Evolutionary conservation across 1,284 basidiomycete species (phyloP).

Genomic region (Malassezia brasiliensis): DNA sequence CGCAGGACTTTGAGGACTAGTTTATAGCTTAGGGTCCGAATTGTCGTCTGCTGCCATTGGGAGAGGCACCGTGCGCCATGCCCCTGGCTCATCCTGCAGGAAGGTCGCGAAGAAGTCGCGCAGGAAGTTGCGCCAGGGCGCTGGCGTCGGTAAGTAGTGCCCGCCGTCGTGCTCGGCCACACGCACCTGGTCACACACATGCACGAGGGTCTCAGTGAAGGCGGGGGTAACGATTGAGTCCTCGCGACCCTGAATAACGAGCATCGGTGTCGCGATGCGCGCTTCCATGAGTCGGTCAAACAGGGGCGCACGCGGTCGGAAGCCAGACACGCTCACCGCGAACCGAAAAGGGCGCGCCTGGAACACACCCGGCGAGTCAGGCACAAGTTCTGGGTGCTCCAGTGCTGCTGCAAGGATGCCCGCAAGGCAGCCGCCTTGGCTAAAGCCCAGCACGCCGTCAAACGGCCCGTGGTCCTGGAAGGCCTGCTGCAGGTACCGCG

Average conservation of each 20-base stretch:
- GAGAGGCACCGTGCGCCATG: slow-evolving; percentile 5
- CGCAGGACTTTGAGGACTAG: slow-evolving; percentile 20
- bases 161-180: slow-evolving; percentile 44
- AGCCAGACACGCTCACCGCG: slow-evolving; percentile 39
- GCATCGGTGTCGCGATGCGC: slow-evolving; percentile 32
- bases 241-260: slow-evolving; percentile 31
- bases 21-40: not conserved
- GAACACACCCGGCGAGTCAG: slow-evolving; percentile 22
- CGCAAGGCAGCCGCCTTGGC: slow-evolving; percentile 37
- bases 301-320: slow-evolving; percentile 27
- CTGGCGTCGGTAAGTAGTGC: slow-evolving; percentile 40
- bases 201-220: slow-evolving; percentile 31
- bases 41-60: not conserved
- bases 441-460: slow-evolving; percentile 43
- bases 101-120: slow-evolving; percentile 35
- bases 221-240: slow-evolving; percentile 14
- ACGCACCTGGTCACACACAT: slow-evolving; percentile 29
- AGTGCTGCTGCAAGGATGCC: slow-evolving; percentile 35
- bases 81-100: not conserved
- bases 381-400: slow-evolving; percentile 31
- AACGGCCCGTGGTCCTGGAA: slow-evolving; percentile 36
- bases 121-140: slow-evolving; percentile 45
- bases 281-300: slow-evolving; percentile 31
- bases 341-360: slow-evolving; percentile 32
- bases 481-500: slow-evolving; percentile 26